Percentiles rank a stretch among this genome's conserved stretches.
phyloP scores from a whole-genome alignment of 768 basidiomycete species.

The Paxillus involutus region DNA sequence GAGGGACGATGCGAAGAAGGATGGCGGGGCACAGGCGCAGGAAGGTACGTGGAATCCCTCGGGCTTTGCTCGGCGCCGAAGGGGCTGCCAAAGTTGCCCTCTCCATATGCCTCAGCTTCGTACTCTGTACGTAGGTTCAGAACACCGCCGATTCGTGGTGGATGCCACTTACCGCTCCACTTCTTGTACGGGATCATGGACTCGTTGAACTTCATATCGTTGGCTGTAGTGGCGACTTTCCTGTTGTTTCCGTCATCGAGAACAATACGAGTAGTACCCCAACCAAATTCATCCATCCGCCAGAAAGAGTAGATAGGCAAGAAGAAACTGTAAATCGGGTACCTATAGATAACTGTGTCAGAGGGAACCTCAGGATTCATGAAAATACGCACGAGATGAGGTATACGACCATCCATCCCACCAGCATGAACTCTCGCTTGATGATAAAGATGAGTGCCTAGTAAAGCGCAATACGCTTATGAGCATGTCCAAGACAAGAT shows the following conservation, averaged over 20 bases:
- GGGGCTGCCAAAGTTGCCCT: constrained; percentile 49
- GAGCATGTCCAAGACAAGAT: neutral
- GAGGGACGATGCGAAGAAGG: constrained; percentile 41
- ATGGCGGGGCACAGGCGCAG: constrained; percentile 38
- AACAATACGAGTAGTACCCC: constrained; percentile 65
- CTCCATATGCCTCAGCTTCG: constrained; percentile 61
- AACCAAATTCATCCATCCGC: constrained; percentile 75
- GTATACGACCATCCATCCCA: constrained; percentile 75
- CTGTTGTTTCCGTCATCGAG: constrained; percentile 67
- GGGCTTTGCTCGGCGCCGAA: constrained; percentile 27
- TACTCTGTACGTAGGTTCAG: constrained; percentile 46
- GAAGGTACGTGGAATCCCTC: constrained; percentile 19
- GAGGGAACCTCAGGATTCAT: neutral
- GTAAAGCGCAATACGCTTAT: neutral
- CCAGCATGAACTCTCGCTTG: constrained; percentile 73
- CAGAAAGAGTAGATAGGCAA: constrained; percentile 72
- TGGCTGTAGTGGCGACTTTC: constrained; percentile 51
- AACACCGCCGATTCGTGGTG: neutral
- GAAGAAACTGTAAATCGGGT: constrained; percentile 68
- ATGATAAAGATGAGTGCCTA: constrained; percentile 66
- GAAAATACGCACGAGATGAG: constrained; percentile 53
- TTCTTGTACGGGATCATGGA: constrained; percentile 75
- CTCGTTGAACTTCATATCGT: constrained; percentile 74
- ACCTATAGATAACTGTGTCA: constrained; percentile 35
- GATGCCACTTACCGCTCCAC: constrained; percentile 55